Evolutionary conservation across 2,329 filamentous ascomycete species (phyloP).

Genomic region (Trichoderma sp.): DNA sequence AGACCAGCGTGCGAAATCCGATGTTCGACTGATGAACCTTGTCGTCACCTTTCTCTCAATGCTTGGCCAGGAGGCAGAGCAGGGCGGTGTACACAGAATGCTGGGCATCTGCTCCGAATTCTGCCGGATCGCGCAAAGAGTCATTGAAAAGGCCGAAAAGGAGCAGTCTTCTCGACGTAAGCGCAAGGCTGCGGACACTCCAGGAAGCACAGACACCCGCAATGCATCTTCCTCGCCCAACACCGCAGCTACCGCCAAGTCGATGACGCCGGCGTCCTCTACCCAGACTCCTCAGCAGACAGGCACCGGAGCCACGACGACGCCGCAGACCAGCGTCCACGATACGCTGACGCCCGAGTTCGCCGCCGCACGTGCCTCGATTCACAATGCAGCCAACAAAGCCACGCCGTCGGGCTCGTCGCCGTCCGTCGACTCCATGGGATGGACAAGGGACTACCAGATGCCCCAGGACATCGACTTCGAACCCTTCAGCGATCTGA

Average conservation of each 20-base stretch:
- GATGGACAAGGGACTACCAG: slow-evolving; percentile 53
- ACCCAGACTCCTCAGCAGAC: slow-evolving; percentile 7
- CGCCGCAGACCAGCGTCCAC: slow-evolving; percentile 27
- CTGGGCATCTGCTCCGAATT: slow-evolving; percentile 94
- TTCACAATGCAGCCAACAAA: slow-evolving; percentile 35
- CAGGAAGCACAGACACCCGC: slow-evolving; percentile 28
- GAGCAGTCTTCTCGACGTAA: slow-evolving; percentile 80
- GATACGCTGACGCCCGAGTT: slow-evolving; percentile 38
- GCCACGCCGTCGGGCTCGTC: slow-evolving; percentile 39
- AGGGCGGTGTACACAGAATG: slow-evolving; percentile 91
- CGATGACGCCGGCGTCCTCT: slow-evolving; percentile 11
- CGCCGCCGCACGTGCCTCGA: slow-evolving; percentile 33
- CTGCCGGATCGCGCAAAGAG: slow-evolving; percentile 86
- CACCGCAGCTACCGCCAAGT: slow-evolving; percentile 9
- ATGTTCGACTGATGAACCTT: slow-evolving; percentile 86
- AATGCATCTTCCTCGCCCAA: slow-evolving; percentile 30
- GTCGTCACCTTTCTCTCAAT: slow-evolving; percentile 92
- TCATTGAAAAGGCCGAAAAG: slow-evolving; percentile 88
- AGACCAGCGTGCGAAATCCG: slow-evolving; percentile 82
- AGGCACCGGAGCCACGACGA: slow-evolving; percentile 6
- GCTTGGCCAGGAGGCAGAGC: slow-evolving; percentile 85
- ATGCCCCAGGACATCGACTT: slow-evolving; percentile 47
- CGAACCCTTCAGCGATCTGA: slow-evolving; percentile 46
- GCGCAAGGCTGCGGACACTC: slow-evolving; percentile 69
- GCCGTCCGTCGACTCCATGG: slow-evolving; percentile 48